Base-by-base conservation (phyloP, 2,329 filamentous ascomycete species). In the Exophiala calicioides region DNA sequence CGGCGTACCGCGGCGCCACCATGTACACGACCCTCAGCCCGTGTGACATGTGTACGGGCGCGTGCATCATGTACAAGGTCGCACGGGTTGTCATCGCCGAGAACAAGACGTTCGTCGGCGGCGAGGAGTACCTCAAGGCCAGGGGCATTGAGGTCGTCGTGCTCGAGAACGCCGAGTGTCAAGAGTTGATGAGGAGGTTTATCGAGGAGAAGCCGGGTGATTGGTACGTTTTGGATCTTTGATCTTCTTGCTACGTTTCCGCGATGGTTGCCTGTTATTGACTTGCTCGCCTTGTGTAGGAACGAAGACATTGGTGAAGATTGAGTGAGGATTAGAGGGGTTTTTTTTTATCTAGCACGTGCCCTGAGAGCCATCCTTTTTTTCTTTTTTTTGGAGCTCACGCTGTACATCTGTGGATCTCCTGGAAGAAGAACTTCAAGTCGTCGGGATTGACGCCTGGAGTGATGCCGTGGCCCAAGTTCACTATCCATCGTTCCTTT, bases 381-480 rank as follows among this genome's bases (percentile, higher is more conserved):
- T 32, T 21, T 7, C 18, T 8, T 15, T 20, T 26, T 34, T n/a
- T n/a, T n/a, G n/a, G n/a, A n/a, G n/a, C n/a, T 51, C 23, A 44
- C n/a, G 50, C 62, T 23, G 60, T 78, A 26, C 79, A 69, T 36
- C 87, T 80, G 67, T 95, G 89, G 47, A 97, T 83, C 69, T 98
- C 93, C 63, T 94, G 77, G 57, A 98, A 91, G 74, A 88, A 98
- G 71, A 94, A 95, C 66, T 83, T 91, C 58, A 98, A 74, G 67
- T 95, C 85, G 38, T 97, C 90, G 0, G 93, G 93, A 59, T 97
- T 86, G 43, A 98, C 93, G 56, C 90, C 86, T 1, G 93, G 93
- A 23, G 93, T 98, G 55, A 98, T 90, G 88, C 93, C 93, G 65
- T 98, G 93, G 6, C 93, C 93, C 53, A 98, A 77, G 66, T 98